phyloP scores from a whole-genome alignment of 257 asterid species.

The Solanum sejunctum region DNA sequence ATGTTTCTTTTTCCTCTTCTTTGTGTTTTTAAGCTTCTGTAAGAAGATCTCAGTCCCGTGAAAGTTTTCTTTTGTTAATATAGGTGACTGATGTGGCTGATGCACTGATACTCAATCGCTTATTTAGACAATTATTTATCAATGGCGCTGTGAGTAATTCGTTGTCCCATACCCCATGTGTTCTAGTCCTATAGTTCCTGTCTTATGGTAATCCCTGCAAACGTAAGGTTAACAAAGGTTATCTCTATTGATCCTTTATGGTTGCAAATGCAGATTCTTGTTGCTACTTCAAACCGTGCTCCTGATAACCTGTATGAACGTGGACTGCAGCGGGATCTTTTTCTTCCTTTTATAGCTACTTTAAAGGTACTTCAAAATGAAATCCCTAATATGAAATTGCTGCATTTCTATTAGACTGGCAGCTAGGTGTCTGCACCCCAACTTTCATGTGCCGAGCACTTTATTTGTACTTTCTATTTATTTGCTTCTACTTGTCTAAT shows the following conservation, averaged over 20 bases:
- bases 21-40: not conserved
- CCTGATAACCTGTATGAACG: constrained; percentile 91
- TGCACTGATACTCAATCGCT: constrained; percentile 76
- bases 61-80: not conserved
- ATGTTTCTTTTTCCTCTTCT: not conserved
- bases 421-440: not conserved
- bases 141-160: constrained; percentile 63
- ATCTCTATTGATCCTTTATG: not conserved
- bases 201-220: not conserved
- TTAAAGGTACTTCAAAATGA: constrained; percentile 41
- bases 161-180: not conserved
- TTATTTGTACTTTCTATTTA: not conserved
- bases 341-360: constrained; percentile 78
- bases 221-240: not conserved
- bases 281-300: constrained; percentile 89
- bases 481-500: not conserved
- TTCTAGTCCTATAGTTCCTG: not conserved
- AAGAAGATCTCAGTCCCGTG: not conserved
- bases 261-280: constrained; percentile 48
- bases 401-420: not conserved
- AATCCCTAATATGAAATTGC: not conserved
- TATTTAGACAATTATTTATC: constrained; percentile 60
- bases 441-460: not conserved
- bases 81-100: constrained; percentile 93
- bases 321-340: constrained; percentile 85